Evolutionary conservation across 2,329 filamentous ascomycete genomes (phyloP).

Genomic region (Cordyceps cicadae): DNA sequence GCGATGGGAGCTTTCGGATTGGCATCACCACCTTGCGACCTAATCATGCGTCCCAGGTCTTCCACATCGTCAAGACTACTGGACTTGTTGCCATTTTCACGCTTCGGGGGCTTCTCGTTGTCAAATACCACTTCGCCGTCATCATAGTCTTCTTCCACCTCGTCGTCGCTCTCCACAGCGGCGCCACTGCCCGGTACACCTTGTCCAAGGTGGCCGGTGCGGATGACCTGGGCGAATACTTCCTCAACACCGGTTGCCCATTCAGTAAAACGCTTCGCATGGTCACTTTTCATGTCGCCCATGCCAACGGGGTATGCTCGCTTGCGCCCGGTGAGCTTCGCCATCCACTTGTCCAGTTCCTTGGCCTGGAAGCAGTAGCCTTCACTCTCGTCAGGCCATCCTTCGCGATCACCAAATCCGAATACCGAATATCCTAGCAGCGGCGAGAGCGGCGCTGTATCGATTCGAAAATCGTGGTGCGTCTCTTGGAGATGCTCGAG

Average conservation of each 20-base stretch:
- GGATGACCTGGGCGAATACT: slow-evolving; percentile 55
- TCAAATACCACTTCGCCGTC: slow-evolving; percentile 42
- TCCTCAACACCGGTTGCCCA: slow-evolving; percentile 71
- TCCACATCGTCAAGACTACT: slow-evolving; percentile 67
- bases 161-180: slow-evolving; percentile 75
- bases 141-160: slow-evolving; percentile 52
- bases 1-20: slow-evolving; percentile 49
- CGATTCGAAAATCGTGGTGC: slow-evolving; percentile 93
- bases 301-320: slow-evolving; percentile 82
- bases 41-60: slow-evolving; percentile 64
- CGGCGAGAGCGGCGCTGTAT: slow-evolving; percentile 70
- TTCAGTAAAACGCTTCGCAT: slow-evolving; percentile 57
- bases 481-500: slow-evolving; percentile 83
- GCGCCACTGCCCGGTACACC: slow-evolving; percentile 74
- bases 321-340: slow-evolving; percentile 80
- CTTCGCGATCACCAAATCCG: slow-evolving; percentile 83
- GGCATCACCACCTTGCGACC: slow-evolving; percentile 33
- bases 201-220: slow-evolving; percentile 51
- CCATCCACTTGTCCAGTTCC: slow-evolving; percentile 92
- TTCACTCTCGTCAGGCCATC: slow-evolving; percentile 83
- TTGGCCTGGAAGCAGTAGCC: slow-evolving; percentile 91
- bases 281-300: slow-evolving; percentile 75
- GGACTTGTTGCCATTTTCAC: slow-evolving; percentile 27
- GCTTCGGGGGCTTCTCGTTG: slow-evolving; percentile 35
- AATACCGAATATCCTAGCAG: slow-evolving; percentile 88